Evolutionary conservation across 805 yeast genomes (phyloP).

Genomic region (Cyberlindnera sargentensis): DNA sequence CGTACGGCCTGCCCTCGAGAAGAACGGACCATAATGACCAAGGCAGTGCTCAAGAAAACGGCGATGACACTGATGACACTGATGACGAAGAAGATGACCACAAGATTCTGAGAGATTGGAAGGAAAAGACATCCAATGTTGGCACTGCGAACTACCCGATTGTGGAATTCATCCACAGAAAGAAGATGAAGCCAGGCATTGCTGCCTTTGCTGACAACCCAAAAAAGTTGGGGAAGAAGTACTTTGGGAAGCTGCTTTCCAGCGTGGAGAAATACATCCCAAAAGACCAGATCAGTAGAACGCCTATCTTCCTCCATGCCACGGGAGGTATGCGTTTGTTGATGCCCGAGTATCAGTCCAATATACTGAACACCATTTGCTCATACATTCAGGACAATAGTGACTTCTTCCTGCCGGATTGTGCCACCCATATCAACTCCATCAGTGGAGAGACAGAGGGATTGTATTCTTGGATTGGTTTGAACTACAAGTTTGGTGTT

Average conservation of each 20-base stretch:
- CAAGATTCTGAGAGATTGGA: neutral
- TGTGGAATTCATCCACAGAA: conserved; percentile 14
- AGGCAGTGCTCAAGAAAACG: conserved; percentile 4
- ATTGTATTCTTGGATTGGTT: conserved; percentile 57
- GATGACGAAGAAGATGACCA: conserved; percentile 1
- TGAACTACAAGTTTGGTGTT: conserved; percentile 47
- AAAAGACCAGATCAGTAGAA: conserved; percentile 47
- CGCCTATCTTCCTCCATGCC: conserved; percentile 64
- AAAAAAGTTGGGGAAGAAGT: conserved; percentile 44
- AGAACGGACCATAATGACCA: neutral
- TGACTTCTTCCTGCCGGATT: conserved; percentile 53
- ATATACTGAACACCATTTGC: conserved; percentile 43
- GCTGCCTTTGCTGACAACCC: conserved; percentile 42
- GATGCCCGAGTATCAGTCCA: conserved; percentile 42
- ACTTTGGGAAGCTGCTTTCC: conserved; percentile 41
- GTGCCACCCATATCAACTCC: conserved; percentile 49
- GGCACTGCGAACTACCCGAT: conserved; percentile 7
- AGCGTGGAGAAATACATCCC: conserved; percentile 49
- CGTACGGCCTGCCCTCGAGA: neutral
- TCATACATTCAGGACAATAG: conserved; percentile 38
- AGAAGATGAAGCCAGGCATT: conserved; percentile 46
- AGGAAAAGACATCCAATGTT: conserved; percentile 3
- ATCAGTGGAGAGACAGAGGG: conserved; percentile 65
- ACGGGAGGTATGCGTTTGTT: conserved; percentile 64
- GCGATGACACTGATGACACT: neutral